These are phyloP conservation scores for Arthrobotrys conoides DNA, from an alignment of 2,329 filamentous ascomycete species.

Conservation along the genomic window DNA sequence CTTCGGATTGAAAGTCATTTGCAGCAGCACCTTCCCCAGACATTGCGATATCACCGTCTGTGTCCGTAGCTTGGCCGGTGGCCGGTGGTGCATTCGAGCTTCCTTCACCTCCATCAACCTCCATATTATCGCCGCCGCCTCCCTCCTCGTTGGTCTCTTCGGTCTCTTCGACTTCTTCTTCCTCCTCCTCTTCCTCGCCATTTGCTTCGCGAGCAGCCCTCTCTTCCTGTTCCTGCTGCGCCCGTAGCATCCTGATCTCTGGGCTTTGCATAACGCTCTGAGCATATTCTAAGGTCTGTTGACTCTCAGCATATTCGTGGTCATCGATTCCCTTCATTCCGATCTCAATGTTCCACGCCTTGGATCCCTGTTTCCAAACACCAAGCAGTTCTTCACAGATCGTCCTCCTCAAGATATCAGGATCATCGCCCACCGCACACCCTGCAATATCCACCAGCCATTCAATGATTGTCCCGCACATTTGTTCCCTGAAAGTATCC, in stretches of 20 bases:
- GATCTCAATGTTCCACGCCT: conserved; percentile 82
- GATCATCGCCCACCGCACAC: conserved; percentile 85
- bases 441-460: conserved; percentile 95
- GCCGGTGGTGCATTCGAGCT: conserved; percentile 66
- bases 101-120: conserved; percentile 67
- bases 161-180: conserved; percentile 64
- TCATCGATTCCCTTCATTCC: conserved; percentile 86
- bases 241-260: conserved; percentile 66
- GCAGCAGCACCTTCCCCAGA: conserved; percentile 63
- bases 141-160: conserved; percentile 65
- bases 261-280: conserved; percentile 65
- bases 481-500: conserved; percentile 96
- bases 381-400: conserved; percentile 93
- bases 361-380: conserved; percentile 88
- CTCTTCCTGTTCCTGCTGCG: conserved; percentile 63
- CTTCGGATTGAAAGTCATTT: conserved; percentile 65
- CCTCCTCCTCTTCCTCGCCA: conserved; percentile 60
- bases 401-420: conserved; percentile 81
- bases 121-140: conserved; percentile 64
- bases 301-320: conserved; percentile 70
- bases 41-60: conserved; percentile 71
- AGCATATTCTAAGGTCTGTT: conserved; percentile 57
- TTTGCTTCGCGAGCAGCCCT: conserved; percentile 59
- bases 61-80: conserved; percentile 63
- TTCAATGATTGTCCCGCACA: conserved; percentile 97